Percentiles rank a stretch among this genome's conserved stretches.
Conservation (phyloP, 306 rosid species). For the Amphicarpaea edgeworthii region DNA sequence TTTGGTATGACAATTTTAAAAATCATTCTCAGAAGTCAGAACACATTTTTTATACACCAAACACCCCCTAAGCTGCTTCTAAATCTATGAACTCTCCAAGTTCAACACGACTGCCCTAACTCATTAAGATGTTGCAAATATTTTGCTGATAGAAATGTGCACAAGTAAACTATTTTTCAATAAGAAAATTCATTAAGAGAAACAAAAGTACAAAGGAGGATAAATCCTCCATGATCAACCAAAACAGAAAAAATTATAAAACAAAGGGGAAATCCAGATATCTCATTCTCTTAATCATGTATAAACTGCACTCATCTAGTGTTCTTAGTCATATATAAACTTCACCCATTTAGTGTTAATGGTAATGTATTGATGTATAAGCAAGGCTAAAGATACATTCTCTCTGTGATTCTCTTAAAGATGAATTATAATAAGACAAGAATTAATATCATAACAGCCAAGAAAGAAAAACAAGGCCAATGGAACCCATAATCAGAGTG, state of each 20-base stretch:
- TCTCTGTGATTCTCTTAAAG: background rate
- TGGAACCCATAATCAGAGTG: background rate
- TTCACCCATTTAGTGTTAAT: background rate
- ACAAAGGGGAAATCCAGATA: constrained; percentile 13
- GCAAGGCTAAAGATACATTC: background rate
- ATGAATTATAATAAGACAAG: background rate
- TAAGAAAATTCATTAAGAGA: too few relatives aligned
- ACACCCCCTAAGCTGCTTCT: too few relatives aligned
- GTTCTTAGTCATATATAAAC: constrained; percentile 2
- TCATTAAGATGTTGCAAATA: too few relatives aligned
- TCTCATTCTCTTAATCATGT: too few relatives aligned
- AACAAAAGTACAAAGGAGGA: too few relatives aligned
- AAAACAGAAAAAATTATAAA: background rate
- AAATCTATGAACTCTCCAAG: too few relatives aligned
- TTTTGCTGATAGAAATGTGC: too few relatives aligned
- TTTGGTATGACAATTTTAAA: background rate
- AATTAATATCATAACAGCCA: background rate
- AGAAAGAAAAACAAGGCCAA: background rate
- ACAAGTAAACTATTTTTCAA: too few relatives aligned
- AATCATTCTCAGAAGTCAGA: background rate
- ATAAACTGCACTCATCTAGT: too few relatives aligned
- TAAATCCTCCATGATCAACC: background rate
- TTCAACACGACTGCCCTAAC: too few relatives aligned
- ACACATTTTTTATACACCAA: too few relatives aligned
- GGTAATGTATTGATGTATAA: background rate